A percentile compares a stretch with the other conserved stretches of the same genome.
phyloP scores from a whole-genome alignment of 495 filamentous ascomycete species.

The Hypoxylon crocopeplum region DNA sequence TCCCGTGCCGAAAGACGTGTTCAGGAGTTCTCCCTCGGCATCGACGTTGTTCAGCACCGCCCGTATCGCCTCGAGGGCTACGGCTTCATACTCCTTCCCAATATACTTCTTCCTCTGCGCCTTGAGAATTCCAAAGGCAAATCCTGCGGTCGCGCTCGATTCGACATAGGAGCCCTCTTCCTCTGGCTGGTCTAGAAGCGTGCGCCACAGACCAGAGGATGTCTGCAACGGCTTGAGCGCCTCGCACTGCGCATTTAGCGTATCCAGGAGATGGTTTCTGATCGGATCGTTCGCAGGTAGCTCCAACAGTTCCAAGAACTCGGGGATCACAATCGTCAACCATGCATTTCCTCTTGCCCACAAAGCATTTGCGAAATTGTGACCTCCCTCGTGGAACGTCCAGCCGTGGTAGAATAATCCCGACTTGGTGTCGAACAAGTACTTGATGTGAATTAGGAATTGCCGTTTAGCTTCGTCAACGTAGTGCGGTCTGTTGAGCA shows the following conservation, averaged over 20 bases:
- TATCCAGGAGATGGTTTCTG: slow-evolving; percentile 64
- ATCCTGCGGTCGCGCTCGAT: slow-evolving; percentile 75
- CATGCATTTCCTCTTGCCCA: slow-evolving; percentile 73
- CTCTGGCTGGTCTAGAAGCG: slow-evolving; percentile 65
- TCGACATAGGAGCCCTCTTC: slow-evolving; percentile 70
- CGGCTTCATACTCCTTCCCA: slow-evolving; percentile 49
- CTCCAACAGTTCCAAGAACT: slow-evolving; percentile 72
- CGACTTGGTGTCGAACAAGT: slow-evolving; percentile 69
- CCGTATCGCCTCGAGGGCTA: slow-evolving; percentile 64
- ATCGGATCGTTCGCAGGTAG: slow-evolving; percentile 63
- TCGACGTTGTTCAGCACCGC: slow-evolving; percentile 67
- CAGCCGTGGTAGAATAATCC: slow-evolving; percentile 80
- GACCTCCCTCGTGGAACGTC: slow-evolving; percentile 70
- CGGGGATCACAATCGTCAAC: slow-evolving; percentile 77
- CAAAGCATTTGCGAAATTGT: slow-evolving; percentile 72
- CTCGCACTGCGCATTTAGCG: slow-evolving; percentile 66
- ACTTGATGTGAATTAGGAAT: slow-evolving; percentile 74
- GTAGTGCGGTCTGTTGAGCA: slow-evolving; percentile 69
- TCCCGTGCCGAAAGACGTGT: slow-evolving; percentile 75
- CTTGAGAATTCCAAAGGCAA: slow-evolving; percentile 77
- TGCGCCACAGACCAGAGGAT: slow-evolving; percentile 68
- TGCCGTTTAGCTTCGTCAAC: slow-evolving; percentile 75
- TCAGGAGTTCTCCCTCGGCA: slow-evolving; percentile 66
- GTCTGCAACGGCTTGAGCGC: slow-evolving; percentile 64
- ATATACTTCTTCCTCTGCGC: slow-evolving; percentile 71